Evolutionary conservation across 164 flowering plant species (phyloP), one percentile per base, ranked within the genome.

Genomic region (Magnolia changhungtana): DNA sequence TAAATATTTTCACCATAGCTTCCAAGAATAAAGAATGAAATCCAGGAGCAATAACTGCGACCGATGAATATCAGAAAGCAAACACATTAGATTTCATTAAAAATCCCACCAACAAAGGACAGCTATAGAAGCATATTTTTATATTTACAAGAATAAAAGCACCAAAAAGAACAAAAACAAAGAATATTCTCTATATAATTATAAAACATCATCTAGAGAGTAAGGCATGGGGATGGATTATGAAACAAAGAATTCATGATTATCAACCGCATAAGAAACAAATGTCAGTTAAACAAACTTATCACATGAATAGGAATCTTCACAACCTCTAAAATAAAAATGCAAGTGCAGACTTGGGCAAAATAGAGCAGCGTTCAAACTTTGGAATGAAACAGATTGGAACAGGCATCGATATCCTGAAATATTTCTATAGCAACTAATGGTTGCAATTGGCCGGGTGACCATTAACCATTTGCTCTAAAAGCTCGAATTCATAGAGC

Each of bases 41-140:
- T 29, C 90, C 97, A 76, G 99, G 99, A 74, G 98, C 93, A 84
- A 96, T 90, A 83, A 92, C 99, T 96, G 93, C 84, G 85, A 67
- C 74, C 66, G 21, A 74, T 45, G 29, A 66, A 49, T 50, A 69
- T 50, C 14, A 69, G 2, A 76, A 69, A 7, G 21, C 50, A 63
- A 7, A 70, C 24, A 3, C 10, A 64, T 64, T n/a, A 64, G 21
- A 64, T 64, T n/a, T n/a, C 21, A 64, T 64, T 64, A 20, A 21
- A 64, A n/a, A 64, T 64, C 10, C 67, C 9, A n/a, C 24, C 24
- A 8, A 20, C 4, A 6, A n/a, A 8, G 21, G 13, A 64, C 24
- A n/a, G 67, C 23, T 21, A 59, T 59, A 8, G 63, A n/a, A 64
- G 67, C 67, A 59, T 64, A 21, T 20, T 20, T 20, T 13, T 2